Base-by-base conservation (phyloP, 73 alveolate species). In the Paramecium caudatum region DNA sequence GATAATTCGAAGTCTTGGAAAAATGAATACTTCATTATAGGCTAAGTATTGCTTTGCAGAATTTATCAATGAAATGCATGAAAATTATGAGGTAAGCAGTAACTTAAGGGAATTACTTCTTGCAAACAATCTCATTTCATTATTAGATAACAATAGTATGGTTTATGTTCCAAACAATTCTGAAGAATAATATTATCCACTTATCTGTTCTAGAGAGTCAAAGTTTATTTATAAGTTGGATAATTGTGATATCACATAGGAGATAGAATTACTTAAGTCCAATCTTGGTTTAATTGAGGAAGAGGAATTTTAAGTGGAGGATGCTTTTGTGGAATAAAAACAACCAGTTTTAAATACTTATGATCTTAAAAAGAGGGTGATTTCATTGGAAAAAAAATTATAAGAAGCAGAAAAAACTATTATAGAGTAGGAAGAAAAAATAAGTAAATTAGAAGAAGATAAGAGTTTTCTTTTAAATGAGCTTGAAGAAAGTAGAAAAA, bases 401-500 rank as follows among this genome's bases (percentile, higher is more conserved):
- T 0, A 1, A 19, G 80, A 55, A 10, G 41, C 80, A 0, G 41
- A 55, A 10, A 17, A 55, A 55, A 9, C 9, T 5, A 27, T 19
- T 4, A 3, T 10, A 23, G 7, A 19, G 12, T 55, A 55, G 1
- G 80, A 55, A 23, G n/a, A 55, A 55, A 55, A 55, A 55, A 23
- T 55, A 1, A 55, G 80, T 23, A 55, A 55, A 55, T 23, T 55
- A 55, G 41, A 55, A 55, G 80, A 55, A 27, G 80, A 55, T 55
- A 55, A 55, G 0, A 43, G 30, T 27, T 55, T 55, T 2, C n/a
- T 55, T 27, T 55, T 55, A 55, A 9, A 1, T 10, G 80, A 55
- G 30, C 30, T 55, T 27, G 80, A 55, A 5, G 80, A 55, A 55
- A 27, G 23, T 10, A 55, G 5, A 55, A 21, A 21, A 3, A 12